Evolutionary conservation across 2,329 filamentous ascomycete genomes (phyloP).

Genomic region (Calonectria ilicicola): DNA sequence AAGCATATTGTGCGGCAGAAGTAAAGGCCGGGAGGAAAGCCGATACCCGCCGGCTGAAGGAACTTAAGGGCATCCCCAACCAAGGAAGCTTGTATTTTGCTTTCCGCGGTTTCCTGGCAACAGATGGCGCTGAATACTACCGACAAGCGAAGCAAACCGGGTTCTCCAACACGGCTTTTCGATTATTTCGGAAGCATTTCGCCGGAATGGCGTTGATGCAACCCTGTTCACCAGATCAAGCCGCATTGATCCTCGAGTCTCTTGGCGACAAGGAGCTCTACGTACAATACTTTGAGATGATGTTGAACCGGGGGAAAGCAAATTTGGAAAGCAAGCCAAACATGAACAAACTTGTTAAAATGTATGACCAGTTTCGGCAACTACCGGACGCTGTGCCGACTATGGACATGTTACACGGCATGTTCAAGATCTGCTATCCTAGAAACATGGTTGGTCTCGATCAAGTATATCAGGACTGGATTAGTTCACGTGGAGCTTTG

Average conservation of each 20-base stretch:
- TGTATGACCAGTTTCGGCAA: conserved; percentile 61
- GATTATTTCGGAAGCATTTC: conserved; percentile 45
- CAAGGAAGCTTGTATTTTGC: conserved; percentile 48
- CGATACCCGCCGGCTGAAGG: conserved; percentile 30
- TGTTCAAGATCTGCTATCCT: conserved; percentile 58
- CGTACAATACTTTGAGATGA: conserved; percentile 55
- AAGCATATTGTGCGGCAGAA: conserved; percentile 45
- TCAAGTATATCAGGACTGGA: conserved; percentile 63
- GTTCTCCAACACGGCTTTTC: conserved; percentile 39
- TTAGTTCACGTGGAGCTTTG: conserved; percentile 52
- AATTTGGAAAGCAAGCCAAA: conserved; percentile 44
- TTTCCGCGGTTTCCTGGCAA: conserved; percentile 49
- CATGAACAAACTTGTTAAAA: conserved; percentile 49
- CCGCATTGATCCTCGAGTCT: conserved; percentile 53
- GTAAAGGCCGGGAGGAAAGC: conserved; percentile 23
- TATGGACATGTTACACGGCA: conserved; percentile 53
- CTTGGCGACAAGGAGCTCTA: conserved; percentile 55
- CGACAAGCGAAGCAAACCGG: conserved; percentile 34
- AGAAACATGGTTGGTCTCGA: conserved; percentile 56
- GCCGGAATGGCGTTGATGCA: conserved; percentile 47
- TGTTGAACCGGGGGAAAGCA: conserved; percentile 45
- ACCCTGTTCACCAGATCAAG: conserved; percentile 49
- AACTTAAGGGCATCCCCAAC: conserved; percentile 42
- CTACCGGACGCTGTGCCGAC: conserved; percentile 54
- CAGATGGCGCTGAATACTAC: conserved; percentile 37